These are phyloP conservation scores for Lentinula aciculospora DNA, from an alignment of 768 basidiomycete genomes.

Conservation along the genomic window DNA sequence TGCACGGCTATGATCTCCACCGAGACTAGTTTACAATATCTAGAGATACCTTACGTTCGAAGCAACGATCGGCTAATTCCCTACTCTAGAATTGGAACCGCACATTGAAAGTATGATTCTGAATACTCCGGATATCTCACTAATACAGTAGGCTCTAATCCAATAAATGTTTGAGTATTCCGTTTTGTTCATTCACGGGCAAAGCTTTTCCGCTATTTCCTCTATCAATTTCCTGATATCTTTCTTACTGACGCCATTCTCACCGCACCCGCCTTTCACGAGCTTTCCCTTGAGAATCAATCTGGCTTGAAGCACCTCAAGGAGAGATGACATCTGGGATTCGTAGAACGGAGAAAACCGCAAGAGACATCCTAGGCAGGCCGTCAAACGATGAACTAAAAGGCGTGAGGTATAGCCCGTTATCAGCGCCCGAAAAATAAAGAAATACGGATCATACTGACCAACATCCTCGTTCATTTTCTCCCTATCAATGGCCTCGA, in stretches of 20 bases:
- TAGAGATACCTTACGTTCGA: not conserved
- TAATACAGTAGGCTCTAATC: too few relatives aligned
- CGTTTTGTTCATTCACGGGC: conserved; percentile 20
- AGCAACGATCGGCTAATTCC: too few relatives aligned
- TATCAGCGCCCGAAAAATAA: not conserved
- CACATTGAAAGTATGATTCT: too few relatives aligned
- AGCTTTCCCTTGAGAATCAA: conserved; percentile 56
- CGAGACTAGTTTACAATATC: not conserved
- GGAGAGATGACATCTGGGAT: conserved; percentile 43
- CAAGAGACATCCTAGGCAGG: conserved; percentile 71
- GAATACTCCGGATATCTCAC: too few relatives aligned
- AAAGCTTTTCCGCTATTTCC: conserved; percentile 52
- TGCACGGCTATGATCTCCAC: conserved; percentile 26
- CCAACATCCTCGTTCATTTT: conserved; percentile 74
- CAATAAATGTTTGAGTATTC: too few relatives aligned
- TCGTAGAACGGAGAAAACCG: conserved; percentile 70
- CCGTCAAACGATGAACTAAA: conserved; percentile 78
- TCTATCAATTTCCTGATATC: conserved; percentile 60
- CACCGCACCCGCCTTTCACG: conserved; percentile 42
- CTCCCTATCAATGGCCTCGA: conserved; percentile 75
- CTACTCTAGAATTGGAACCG: too few relatives aligned
- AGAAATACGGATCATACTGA: conserved; percentile 28
- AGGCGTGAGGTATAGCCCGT: conserved; percentile 4
- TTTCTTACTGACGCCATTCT: conserved; percentile 51
- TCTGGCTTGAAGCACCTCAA: conserved; percentile 67